Evolutionary conservation across 2,329 filamentous ascomycete genomes (phyloP), one percentile per base, ranked within the genome.

Genomic region (Monilinia laxa): DNA sequence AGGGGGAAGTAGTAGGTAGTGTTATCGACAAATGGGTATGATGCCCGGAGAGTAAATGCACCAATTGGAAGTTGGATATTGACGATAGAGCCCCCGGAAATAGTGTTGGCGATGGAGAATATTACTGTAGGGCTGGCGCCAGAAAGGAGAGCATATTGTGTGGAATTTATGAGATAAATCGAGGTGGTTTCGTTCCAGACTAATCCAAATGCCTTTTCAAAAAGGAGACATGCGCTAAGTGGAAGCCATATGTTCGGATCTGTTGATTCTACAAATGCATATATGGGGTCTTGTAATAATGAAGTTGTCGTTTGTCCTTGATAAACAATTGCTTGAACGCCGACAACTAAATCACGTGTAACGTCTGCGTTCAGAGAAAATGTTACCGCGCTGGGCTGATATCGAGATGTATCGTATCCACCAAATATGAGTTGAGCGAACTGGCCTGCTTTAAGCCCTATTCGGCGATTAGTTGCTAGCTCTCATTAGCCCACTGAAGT

Each of bases 231-330:
- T 11, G 76, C 73, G 18, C 71, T 68, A 7, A 73, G 65, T 1
- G 79, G 78, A 35, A 80, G 74, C 73, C 76, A 80, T n/a, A 80
- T 65, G 66, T 77, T 78, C 3, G 79, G 76, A 10, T 78, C 76
- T 1, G 77, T 79, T 0, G 79, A 78, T 67, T 81, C 79, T 38
- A 81, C 75, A 42, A 71, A 70, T 59, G 71, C 70, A 14, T 63
- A 56, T 31, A 72, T 68, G 16, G 69, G 55, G 11, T 60, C 60
- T 31, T 25, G 45, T 28, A 64, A 38, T 4, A 62, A 28, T 25
- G 59, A 35, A 58, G 16, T 40, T 23, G 28, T 58, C 2, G 42
- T 53, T 25, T 31, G 25, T 49, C 57, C 56, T 38, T 52, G 45
- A 47, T 76, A 69, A 3, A 77, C 73, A 40, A 73, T 76, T 4